Conservation (phyloP, 2,329 filamentous ascomycete species). For the Fusarium chaquense region DNA sequence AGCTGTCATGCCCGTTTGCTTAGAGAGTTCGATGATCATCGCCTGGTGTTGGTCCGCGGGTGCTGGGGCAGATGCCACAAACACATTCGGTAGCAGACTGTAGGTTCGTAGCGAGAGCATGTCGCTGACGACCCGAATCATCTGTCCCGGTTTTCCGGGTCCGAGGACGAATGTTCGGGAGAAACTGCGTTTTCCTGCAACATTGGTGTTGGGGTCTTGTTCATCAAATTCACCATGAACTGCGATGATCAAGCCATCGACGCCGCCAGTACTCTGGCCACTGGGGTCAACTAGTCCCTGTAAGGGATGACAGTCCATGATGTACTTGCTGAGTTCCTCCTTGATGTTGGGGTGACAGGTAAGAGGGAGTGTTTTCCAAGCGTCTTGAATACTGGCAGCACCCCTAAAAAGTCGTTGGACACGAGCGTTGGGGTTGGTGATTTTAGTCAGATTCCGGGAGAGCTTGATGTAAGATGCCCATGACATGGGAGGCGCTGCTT, state of each 20-base stretch:
- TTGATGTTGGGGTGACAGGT: conserved; percentile 81
- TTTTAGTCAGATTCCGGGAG: conserved; percentile 81
- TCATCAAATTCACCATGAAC: conserved; percentile 91
- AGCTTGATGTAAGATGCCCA: conserved; percentile 83
- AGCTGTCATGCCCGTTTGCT: conserved; percentile 82
- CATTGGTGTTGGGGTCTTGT: conserved; percentile 66
- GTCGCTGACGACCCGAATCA: conserved; percentile 82
- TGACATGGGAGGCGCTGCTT: conserved; percentile 60
- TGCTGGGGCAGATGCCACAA: conserved; percentile 48
- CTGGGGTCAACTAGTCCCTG: conserved; percentile 77
- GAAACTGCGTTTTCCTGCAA: conserved; percentile 78
- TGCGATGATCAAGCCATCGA: conserved; percentile 81
- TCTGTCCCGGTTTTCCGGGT: conserved; percentile 73
- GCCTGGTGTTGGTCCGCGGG: conserved; percentile 68
- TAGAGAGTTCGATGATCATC: conserved; percentile 79
- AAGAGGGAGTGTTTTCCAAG: conserved; percentile 77
- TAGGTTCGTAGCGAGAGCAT: conserved; percentile 80
- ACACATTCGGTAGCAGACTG: conserved; percentile 61
- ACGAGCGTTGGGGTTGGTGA: conserved; percentile 70
- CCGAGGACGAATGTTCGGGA: conserved; percentile 84
- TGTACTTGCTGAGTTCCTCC: conserved; percentile 76
- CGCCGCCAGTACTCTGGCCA: conserved; percentile 72
- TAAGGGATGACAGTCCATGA: conserved; percentile 83
- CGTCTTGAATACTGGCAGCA: conserved; percentile 70
- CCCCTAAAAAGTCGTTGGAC: conserved; percentile 76